A percentile compares a stretch with the other conserved stretches of the same genome.
Evolutionary conservation across 768 basidiomycete species (phyloP).

Genomic region (Pleurotus ostreatus): DNA sequence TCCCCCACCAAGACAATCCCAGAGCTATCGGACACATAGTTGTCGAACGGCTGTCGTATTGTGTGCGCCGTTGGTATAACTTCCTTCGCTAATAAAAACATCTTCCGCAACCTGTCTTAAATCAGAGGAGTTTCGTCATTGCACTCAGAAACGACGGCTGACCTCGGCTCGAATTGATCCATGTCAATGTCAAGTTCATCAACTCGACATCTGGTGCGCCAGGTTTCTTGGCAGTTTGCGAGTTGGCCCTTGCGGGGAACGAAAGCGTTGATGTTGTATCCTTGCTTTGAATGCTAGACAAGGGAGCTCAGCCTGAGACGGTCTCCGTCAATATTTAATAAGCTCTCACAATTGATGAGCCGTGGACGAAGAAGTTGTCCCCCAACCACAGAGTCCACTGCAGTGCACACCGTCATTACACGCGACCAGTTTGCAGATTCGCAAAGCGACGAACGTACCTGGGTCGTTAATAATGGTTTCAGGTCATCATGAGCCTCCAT

Average conservation of each 20-base stretch:
- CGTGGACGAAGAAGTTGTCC: slow-evolving; percentile 20
- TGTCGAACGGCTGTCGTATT: slow-evolving; percentile 32
- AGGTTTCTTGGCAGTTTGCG: slow-evolving; percentile 17
- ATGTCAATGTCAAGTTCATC: slow-evolving; percentile 30
- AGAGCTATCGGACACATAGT: slow-evolving; percentile 44
- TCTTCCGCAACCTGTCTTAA: slow-evolving; percentile 26
- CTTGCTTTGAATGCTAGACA: slow-evolving; percentile 21
- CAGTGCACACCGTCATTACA: neutral
- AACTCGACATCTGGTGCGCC: slow-evolving; percentile 26
- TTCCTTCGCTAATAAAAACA: slow-evolving; percentile 24
- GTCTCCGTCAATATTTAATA: neutral
- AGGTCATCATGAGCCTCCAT: slow-evolving; percentile 31
- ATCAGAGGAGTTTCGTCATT: neutral
- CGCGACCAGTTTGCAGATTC: neutral
- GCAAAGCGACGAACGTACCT: slow-evolving; percentile 17
- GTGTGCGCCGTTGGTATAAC: slow-evolving; percentile 27
- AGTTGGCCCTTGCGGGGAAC: neutral
- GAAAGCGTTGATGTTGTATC: slow-evolving; percentile 19
- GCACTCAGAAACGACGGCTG: slow-evolving; percentile 1
- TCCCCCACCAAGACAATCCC: slow-evolving; percentile 54
- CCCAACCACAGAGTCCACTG: slow-evolving; percentile 35
- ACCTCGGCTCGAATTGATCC: slow-evolving; percentile 33
- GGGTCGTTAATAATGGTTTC: slow-evolving; percentile 19
- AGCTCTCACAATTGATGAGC: slow-evolving; percentile 11
- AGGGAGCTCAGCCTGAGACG: neutral